These are phyloP conservation scores for Zygosaccharomyces pseudorouxii DNA, from an alignment of 805 yeast genomes.

Conservation along the genomic window DNA sequence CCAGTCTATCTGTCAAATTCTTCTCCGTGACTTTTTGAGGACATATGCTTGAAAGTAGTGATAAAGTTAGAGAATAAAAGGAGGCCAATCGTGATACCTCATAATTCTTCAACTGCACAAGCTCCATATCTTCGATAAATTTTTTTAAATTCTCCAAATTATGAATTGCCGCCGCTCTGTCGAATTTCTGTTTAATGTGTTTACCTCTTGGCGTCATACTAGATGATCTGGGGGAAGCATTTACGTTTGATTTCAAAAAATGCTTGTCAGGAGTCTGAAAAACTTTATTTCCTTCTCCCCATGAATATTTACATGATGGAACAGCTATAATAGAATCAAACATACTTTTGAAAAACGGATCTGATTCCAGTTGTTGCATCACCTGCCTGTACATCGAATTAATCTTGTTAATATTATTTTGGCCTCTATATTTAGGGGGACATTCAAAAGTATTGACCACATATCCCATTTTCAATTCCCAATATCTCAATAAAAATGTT, in stretches of 20 bases:
- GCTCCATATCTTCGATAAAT: conserved; percentile 15
- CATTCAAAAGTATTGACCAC: conserved; percentile 11
- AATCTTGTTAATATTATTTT: conserved; percentile 32
- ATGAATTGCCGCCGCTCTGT: conserved; percentile 22
- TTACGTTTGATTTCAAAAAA: not conserved
- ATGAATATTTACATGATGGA: conserved; percentile 34
- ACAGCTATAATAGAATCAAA: conserved; percentile 48
- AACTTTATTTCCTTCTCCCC: not conserved
- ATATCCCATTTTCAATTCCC: conserved; percentile 25
- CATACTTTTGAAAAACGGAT: conserved; percentile 47
- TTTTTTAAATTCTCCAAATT: conserved; percentile 16
- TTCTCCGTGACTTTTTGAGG: not conserved
- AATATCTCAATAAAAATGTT: conserved; percentile 18
- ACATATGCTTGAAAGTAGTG: conserved; percentile 21
- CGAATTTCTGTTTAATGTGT: conserved; percentile 24
- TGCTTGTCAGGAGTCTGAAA: conserved; percentile 3
- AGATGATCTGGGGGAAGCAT: conserved; percentile 30
- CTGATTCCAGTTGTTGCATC: conserved; percentile 34
- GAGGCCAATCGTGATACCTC: conserved; percentile 21
- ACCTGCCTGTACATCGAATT: conserved; percentile 33
- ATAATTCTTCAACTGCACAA: conserved; percentile 14
- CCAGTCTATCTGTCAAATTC: conserved; percentile 10
- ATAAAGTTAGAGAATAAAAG: conserved; percentile 21
- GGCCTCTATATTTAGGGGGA: conserved; percentile 18
- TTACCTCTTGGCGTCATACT: conserved; percentile 32